Conservation (phyloP, 2,329 filamentous ascomycete genomes). For the Calonectria ilicicola region DNA sequence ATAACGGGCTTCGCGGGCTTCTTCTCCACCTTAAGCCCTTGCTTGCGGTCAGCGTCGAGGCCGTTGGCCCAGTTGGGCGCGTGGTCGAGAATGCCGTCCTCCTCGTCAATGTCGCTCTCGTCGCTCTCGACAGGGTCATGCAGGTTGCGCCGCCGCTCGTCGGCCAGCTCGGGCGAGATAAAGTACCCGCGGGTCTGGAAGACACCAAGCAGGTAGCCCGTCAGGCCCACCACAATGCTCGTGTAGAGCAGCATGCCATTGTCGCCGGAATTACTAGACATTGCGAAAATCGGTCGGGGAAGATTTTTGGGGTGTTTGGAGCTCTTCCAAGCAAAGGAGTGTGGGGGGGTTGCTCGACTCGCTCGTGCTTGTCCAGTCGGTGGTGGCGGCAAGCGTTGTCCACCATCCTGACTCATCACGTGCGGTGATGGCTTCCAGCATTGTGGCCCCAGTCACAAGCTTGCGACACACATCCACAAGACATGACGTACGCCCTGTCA, state of each 20-base stretch:
- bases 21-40: conserved; percentile 61
- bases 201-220: conserved; percentile 85
- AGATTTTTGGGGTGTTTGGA: background rate
- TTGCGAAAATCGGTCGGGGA: conserved; percentile 25
- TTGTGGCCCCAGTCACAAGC: conserved; percentile 17
- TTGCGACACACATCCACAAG: background rate
- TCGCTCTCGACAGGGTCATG: conserved; percentile 75
- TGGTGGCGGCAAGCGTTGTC: background rate
- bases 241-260: conserved; percentile 77
- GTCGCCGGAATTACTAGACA: conserved; percentile 55
- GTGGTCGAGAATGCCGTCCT: conserved; percentile 70
- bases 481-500: conserved; percentile 1
- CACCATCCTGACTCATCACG: conserved; percentile 12
- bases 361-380: background rate
- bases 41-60: conserved; percentile 67
- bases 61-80: conserved; percentile 76
- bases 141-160: conserved; percentile 68
- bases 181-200: conserved; percentile 74
- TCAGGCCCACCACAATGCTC: conserved; percentile 77
- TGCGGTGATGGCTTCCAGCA: conserved; percentile 7
- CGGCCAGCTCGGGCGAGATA: conserved; percentile 65
- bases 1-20: conserved; percentile 51
- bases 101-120: conserved; percentile 75
- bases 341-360: conserved; percentile 7
- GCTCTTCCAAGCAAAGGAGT: background rate